Evolutionary conservation across 2,329 filamentous ascomycete genomes (phyloP), one percentile per base, ranked within the genome.

Genomic region (Lasiodiplodia theobromae): DNA sequence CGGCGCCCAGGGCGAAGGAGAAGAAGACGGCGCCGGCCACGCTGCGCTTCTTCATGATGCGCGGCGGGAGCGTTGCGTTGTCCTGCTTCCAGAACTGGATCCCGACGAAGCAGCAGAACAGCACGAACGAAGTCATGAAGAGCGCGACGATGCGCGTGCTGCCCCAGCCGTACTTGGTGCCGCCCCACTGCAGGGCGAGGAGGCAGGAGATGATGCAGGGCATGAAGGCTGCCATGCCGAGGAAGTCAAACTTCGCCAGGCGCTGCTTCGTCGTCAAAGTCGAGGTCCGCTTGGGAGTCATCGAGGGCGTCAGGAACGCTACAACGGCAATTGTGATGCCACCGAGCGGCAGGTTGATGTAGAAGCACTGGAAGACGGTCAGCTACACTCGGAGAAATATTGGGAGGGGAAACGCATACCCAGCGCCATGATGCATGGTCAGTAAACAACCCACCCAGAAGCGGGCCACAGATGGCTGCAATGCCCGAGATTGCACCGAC

Each of bases 131-230:
- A n/a, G 23, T 12, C 23, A 72, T 51, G 4, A 75, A 51, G n/a
- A 71, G 68, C 2, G 66, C 69, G 62, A 74, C 70, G 52, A 75
- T 68, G 3, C 71, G 64, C 16, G 52, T 69, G 38, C 60, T 64
- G 31, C 31, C 49, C 73, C 73, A 75, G 4, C 56, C n/a, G 25
- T 72, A 70, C 40, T 51, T 62, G 0, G 58, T 65, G 5, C 78
- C 78, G 25, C 77, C 79, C 78, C 77, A 81, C 69, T 80, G 77
- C 34, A 81, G 69, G 0, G 78, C 75, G 8, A 81, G 69, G 6
- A 80, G 70, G 34, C 79, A 63, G 52, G 71, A 77, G 2, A 79
- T 73, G 21, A 79, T 76, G 11, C 74, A 73, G 38, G 74, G 75
- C 25, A 80, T 77, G 18, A 80, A 69, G 47, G 78, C 75, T 0